Conservation (phyloP, 306 rosid species). For the Rosa persica region DNA sequence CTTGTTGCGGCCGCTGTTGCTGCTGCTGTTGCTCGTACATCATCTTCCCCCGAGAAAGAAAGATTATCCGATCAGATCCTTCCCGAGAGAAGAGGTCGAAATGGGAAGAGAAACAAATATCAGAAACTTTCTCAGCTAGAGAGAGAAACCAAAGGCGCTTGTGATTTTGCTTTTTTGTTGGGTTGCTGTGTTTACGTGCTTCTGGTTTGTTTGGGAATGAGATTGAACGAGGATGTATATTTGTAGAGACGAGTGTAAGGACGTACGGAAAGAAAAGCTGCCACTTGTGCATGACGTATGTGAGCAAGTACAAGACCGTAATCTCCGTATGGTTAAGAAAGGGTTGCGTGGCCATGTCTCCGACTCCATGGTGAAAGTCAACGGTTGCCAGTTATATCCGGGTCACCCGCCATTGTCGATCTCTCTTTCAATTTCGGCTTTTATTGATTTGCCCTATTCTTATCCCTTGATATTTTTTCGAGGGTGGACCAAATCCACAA, state of each 20-base stretch:
- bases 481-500: constrained; percentile 18
- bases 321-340: constrained; percentile 18
- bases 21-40: constrained; percentile 45
- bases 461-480: background rate
- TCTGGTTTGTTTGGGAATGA: constrained; percentile 3
- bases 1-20: constrained; percentile 12
- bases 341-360: constrained; percentile 37
- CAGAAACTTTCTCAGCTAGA: background rate
- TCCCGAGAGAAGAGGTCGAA: background rate
- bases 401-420: constrained; percentile 20
- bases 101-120: background rate
- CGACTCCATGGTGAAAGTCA: constrained; percentile 37
- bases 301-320: constrained; percentile 41
- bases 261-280: constrained; percentile 20
- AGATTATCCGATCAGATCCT: constrained; percentile 2
- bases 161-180: background rate
- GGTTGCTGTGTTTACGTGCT: background rate
- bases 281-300: constrained; percentile 33
- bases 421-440: background rate
- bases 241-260: background rate
- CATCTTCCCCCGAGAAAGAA: constrained; percentile 24
- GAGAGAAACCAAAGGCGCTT: background rate
- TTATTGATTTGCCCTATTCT: background rate
- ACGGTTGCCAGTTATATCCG: constrained; percentile 11
- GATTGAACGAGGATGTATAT: background rate